These are phyloP conservation scores for Triglochin maritima DNA, from an alignment of 106 monocot species.

Conservation along the genomic window DNA sequence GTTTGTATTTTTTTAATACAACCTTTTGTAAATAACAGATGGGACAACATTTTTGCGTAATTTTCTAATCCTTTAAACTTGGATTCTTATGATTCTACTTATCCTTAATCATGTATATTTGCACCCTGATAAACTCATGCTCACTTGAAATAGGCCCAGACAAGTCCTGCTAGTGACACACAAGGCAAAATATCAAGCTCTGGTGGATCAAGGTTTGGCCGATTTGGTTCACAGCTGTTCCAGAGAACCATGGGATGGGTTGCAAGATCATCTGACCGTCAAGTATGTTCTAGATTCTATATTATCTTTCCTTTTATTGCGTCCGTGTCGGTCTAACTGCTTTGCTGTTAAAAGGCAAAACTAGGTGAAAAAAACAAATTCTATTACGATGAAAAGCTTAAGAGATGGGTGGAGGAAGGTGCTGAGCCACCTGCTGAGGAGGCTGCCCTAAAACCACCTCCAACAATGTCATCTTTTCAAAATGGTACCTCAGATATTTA, in stretches of 20 bases:
- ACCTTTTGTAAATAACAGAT: no score
- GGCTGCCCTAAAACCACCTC: slow-evolving; percentile 61
- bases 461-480: slow-evolving; percentile 42
- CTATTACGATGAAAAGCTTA: slow-evolving; percentile 95
- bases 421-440: slow-evolving; percentile 53
- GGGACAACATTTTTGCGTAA: background rate
- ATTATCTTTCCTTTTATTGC: background rate
- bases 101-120: no score
- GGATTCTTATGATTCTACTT: no score
- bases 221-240: slow-evolving; percentile 54
- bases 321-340: background rate
- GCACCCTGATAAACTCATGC: no score
- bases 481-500: slow-evolving; percentile 40
- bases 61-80: no score
- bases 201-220: slow-evolving; percentile 51
- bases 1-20: no score
- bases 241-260: slow-evolving; percentile 86
- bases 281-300: slow-evolving; percentile 29
- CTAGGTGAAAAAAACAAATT: slow-evolving; percentile 87
- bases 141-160: slow-evolving; percentile 8
- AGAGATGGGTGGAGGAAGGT: slow-evolving; percentile 98
- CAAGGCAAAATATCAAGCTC: slow-evolving; percentile 38
- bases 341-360: slow-evolving; percentile 55
- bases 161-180: slow-evolving; percentile 23
- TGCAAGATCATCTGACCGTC: slow-evolving; percentile 49